These are phyloP conservation scores for Spathaspora sp. DNA, from an alignment of 805 yeast genomes.

Conservation along the genomic window DNA sequence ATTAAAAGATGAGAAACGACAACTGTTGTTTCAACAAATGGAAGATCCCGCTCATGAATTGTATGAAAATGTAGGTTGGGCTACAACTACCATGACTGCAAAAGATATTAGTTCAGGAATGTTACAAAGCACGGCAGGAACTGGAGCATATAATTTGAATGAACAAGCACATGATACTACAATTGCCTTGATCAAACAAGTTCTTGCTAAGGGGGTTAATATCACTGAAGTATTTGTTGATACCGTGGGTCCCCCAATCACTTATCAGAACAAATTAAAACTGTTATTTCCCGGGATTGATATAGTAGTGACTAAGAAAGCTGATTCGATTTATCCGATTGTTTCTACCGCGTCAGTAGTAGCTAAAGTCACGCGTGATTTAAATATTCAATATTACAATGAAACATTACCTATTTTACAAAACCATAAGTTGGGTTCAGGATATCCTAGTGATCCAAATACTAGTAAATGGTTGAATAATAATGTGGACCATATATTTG, in stretches of 20 bases:
- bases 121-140: constrained; percentile 50
- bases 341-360: constrained; percentile 94
- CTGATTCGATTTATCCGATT: constrained; percentile 87
- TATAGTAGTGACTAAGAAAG: constrained; percentile 88
- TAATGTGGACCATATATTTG: constrained; percentile 69
- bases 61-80: constrained; percentile 73
- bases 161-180: constrained; percentile 97
- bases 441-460: constrained; percentile 91
- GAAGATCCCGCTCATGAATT: constrained; percentile 46
- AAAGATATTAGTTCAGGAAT: constrained; percentile 84
- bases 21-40: constrained; percentile 55
- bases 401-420: constrained; percentile 23
- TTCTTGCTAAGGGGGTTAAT: constrained; percentile 58
- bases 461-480: constrained; percentile 73
- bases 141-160: constrained; percentile 71
- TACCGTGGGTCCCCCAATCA: constrained; percentile 93
- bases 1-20: constrained; percentile 68
- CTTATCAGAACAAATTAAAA: constrained; percentile 75
- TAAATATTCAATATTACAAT: constrained; percentile 40
- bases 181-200: constrained; percentile 66
- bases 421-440: constrained; percentile 66
- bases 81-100: constrained; percentile 80
- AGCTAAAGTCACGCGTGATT: constrained; percentile 94
- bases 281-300: constrained; percentile 63
- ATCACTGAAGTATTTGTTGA: constrained; percentile 79